Evolutionary conservation across 2,329 filamentous ascomycete species (phyloP).

Genomic region (Claviceps citrina): DNA sequence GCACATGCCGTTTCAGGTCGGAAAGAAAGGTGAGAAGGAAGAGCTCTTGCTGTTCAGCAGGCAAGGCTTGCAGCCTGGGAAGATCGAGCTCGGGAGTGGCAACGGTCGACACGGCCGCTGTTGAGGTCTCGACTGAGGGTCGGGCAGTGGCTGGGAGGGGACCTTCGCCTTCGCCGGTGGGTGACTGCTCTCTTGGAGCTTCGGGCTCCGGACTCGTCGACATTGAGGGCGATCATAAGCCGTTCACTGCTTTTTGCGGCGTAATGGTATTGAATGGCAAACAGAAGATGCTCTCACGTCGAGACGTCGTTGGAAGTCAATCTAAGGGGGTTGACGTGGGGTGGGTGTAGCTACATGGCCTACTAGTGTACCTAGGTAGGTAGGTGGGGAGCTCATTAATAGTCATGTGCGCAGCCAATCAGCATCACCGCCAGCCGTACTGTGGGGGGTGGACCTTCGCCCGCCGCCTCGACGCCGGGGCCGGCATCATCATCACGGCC

Average conservation of each 20-base stretch:
- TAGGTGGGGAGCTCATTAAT: neutral
- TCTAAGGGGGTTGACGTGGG: neutral
- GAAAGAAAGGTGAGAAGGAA: constrained; percentile 83
- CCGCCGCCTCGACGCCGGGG: too few species aligned
- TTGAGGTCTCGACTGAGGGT: constrained; percentile 7
- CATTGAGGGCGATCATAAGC: constrained; percentile 13
- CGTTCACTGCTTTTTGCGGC: neutral
- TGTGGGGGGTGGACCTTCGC: neutral
- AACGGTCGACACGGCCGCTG: constrained; percentile 22
- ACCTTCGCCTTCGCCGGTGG: neutral
- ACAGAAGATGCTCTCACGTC: too few species aligned
- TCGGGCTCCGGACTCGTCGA: constrained; percentile 22
- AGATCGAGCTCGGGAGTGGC: constrained; percentile 71
- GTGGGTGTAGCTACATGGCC: neutral
- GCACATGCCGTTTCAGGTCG: constrained; percentile 66
- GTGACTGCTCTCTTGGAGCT: constrained; percentile 14
- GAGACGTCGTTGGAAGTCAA: neutral
- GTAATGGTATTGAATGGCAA: neutral
- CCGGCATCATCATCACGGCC: neutral
- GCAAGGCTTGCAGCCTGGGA: constrained; percentile 73
- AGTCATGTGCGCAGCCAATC: neutral
- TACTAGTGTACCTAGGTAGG: too few species aligned
- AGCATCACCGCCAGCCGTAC: neutral
- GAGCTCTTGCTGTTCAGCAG: constrained; percentile 88
- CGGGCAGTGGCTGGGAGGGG: constrained; percentile 1